Conservation (phyloP, 768 basidiomycete species). For the Gloeophyllum trabeum region DNA sequence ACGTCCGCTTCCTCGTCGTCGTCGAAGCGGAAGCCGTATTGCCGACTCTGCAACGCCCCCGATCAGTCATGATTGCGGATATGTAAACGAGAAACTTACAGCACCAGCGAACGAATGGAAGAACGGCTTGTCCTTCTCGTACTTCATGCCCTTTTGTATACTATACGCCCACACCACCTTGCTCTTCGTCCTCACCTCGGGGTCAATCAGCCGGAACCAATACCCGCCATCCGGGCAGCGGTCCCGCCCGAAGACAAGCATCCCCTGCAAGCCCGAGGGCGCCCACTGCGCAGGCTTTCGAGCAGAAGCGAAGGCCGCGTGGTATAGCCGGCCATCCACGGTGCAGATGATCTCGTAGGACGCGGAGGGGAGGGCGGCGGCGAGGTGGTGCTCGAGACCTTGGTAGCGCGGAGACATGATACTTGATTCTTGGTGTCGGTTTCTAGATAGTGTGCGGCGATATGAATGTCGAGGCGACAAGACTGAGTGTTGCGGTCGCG, state of each 20-base stretch:
- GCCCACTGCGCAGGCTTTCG: conserved; percentile 47
- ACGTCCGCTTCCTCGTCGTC: conserved; percentile 48
- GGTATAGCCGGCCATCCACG: conserved; percentile 49
- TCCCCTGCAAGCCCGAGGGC: conserved; percentile 48
- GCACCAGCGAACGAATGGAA: conserved; percentile 85
- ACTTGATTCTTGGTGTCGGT: too few relatives aligned
- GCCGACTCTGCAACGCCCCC: conserved; percentile 23
- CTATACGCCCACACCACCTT: too few relatives aligned
- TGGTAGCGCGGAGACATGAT: conserved; percentile 7
- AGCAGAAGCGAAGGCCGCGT: conserved; percentile 37
- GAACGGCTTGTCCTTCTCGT: too few relatives aligned
- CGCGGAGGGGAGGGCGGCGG: conserved; percentile 13
- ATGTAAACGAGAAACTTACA: conserved; percentile 33
- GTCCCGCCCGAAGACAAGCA: too few relatives aligned
- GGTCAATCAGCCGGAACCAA: too few relatives aligned
- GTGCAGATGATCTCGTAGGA: conserved; percentile 31
- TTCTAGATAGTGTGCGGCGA: too few relatives aligned
- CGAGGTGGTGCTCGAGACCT: conserved; percentile 11
- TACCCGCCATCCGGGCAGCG: too few relatives aligned
- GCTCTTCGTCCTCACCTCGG: too few relatives aligned
- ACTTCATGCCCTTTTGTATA: too few relatives aligned
- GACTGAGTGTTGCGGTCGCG: too few relatives aligned
- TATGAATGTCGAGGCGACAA: too few relatives aligned
- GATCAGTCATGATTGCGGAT: not conserved
- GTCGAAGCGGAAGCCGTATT: conserved; percentile 46